Base-by-base conservation (phyloP, 1,284 basidiomycete genomes). In the Pseudomicrostroma phylloplanum region DNA sequence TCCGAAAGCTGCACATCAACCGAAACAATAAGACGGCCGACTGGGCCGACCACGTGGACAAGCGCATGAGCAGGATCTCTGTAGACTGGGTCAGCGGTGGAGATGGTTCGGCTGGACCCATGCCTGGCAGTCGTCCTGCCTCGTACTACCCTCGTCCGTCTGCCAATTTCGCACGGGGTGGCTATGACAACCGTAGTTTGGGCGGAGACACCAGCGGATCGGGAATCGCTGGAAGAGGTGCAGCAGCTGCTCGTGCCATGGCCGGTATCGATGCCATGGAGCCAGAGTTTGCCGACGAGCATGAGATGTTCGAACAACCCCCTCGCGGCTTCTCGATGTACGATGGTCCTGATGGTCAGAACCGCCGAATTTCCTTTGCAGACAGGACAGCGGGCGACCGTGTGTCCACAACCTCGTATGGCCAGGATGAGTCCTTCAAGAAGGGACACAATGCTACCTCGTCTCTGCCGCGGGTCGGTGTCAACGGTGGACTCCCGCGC, bases 1-100 rank as follows among this genome's bases (percentile, higher is more conserved):
- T 76, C 57, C 71, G 74, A 42, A 72, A 72, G 62, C 66, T 74
- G 61, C 74, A 76, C 73, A 72, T 76, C 64, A 74, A 73, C 64
- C 66, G 74, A 1, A 61, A 65, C 70, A 76, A 76, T 72, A 76
- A 76, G 69, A 73, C 71, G 43, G 74, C 71, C 55, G 71, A 76
- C 68, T 76, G 72, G 72, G 74, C 74, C 42, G 71, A 76, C 23
- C 67, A 73, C 62, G 73, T 76, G 72, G 74, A 76, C 71, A 69
- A 76, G 68, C 72, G 74, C 66, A 76, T 76, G 74, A 67, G 64
- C 60, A 66, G 73, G 43, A 73, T 76, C 61, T 76, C 74, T 42
- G 65, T 76, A 62, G 74, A 76, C 60, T 76, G 74, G 74, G 67
- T 63, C 21, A 25, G 42, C 17, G 74, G 72, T 40, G 74, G 74